A percentile compares a stretch with the other conserved stretches of the same genome.
Evolutionary conservation across 352 stramenopile genomes (phyloP).

Genomic region (Phytophthora agathidicida): DNA sequence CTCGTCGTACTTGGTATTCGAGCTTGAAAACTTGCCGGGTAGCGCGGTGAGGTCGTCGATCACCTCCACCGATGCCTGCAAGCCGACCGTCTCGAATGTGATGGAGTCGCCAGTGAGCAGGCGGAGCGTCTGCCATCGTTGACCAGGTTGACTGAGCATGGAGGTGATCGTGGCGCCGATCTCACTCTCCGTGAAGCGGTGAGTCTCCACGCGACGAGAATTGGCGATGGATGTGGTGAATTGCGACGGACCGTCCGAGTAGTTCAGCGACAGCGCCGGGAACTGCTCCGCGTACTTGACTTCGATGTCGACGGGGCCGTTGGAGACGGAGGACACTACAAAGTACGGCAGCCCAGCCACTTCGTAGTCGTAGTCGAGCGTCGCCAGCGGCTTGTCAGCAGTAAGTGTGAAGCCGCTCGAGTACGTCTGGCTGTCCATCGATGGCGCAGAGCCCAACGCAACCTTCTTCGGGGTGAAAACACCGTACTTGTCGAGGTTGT

Average conservation of each 20-base stretch:
- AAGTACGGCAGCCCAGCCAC: conserved; percentile 41
- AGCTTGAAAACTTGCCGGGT: conserved; percentile 36
- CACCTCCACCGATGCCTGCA: conserved; percentile 34
- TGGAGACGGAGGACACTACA: conserved; percentile 21
- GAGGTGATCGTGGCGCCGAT: conserved; percentile 25
- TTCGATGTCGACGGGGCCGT: conserved; percentile 32
- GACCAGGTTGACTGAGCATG: conserved; percentile 30
- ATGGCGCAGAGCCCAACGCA: conserved; percentile 17
- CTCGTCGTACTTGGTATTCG: conserved; percentile 39
- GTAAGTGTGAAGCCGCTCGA: conserved; percentile 26
- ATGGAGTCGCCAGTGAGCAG: conserved; percentile 30
- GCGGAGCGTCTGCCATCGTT: conserved; percentile 37
- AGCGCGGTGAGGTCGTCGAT: conserved; percentile 30
- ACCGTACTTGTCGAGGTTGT: conserved; percentile 23
- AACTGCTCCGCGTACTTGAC: conserved; percentile 45
- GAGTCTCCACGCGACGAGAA: conserved; percentile 35
- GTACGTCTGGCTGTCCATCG: conserved; percentile 18
- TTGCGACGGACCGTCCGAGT: conserved; percentile 31
- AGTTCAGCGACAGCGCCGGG: conserved; percentile 23
- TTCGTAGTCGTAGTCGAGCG: conserved; percentile 39
- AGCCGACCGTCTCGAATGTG: conserved; percentile 32
- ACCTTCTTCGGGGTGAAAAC: conserved; percentile 40
- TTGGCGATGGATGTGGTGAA: conserved; percentile 30
- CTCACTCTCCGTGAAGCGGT: conserved; percentile 20
- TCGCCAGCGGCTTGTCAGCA: conserved; percentile 18